Conservation (phyloP, 108 stramenopile genomes). For the Skeletonema grethae region DNA sequence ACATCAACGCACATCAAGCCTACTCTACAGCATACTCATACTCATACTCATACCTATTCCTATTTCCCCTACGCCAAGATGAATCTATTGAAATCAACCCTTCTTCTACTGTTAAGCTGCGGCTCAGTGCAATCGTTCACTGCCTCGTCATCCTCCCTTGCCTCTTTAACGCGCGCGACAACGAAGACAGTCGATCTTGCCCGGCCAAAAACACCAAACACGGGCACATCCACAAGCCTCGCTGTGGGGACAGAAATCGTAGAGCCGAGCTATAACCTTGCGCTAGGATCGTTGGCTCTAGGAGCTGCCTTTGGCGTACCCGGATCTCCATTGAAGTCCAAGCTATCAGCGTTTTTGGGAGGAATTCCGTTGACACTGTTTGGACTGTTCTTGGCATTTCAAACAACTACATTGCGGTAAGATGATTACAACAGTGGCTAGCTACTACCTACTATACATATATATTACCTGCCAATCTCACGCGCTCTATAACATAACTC, state of each 20-base stretch:
- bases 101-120: neutral
- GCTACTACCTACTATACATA: too few relatives aligned
- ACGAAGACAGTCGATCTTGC: neutral
- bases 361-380: conserved; percentile 52
- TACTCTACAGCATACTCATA: too few relatives aligned
- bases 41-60: too few relatives aligned
- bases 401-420: conserved; percentile 51
- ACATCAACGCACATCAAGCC: too few relatives aligned
- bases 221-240: neutral
- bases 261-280: conserved; percentile 58
- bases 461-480: too few relatives aligned
- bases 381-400: conserved; percentile 55
- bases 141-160: neutral
- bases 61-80: neutral
- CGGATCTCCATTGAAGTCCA: conserved; percentile 44
- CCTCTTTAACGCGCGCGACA: neutral
- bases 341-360: conserved; percentile 37
- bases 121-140: neutral
- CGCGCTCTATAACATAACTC: too few relatives aligned
- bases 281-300: conserved; percentile 47
- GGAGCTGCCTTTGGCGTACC: conserved; percentile 44
- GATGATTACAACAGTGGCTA: too few relatives aligned
- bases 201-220: neutral
- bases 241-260: conserved; percentile 45
- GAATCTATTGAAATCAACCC: neutral